Conservation (phyloP, 176 grass and related monocot species). For the Avena sativa region DNA sequence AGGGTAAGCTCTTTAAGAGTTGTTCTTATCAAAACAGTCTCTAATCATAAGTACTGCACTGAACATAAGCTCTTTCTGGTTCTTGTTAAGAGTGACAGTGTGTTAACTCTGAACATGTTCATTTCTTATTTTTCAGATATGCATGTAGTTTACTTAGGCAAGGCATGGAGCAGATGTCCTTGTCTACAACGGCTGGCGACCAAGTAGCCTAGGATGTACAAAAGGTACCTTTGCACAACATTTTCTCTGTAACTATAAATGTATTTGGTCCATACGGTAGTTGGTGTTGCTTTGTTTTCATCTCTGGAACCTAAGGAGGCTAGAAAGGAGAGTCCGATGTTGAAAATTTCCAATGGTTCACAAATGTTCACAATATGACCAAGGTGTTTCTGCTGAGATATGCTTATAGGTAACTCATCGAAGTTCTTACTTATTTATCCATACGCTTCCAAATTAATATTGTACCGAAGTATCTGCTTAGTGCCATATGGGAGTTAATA, state of each 20-base stretch:
- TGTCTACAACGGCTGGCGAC: slow-evolving; percentile 67
- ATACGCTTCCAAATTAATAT: too few species aligned
- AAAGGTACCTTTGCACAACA: slow-evolving; percentile 61
- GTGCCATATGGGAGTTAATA: too few species aligned
- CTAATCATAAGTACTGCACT: neutral
- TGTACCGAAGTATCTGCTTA: too few species aligned
- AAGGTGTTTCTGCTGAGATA: too few species aligned
- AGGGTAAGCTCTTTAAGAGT: slow-evolving; percentile 64
- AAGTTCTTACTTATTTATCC: too few species aligned
- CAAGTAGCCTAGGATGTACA: slow-evolving; percentile 78
- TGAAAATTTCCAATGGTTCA: too few species aligned
- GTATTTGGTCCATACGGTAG: slow-evolving; percentile 47
- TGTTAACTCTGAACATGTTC: slow-evolving; percentile 20
- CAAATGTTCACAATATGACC: too few species aligned
- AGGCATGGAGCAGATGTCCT: slow-evolving; percentile 85
- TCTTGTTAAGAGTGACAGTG: slow-evolving; percentile 7
- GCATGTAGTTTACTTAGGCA: slow-evolving; percentile 97
- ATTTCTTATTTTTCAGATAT: slow-evolving; percentile 74
- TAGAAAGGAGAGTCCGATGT: too few species aligned
- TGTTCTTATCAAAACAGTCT: slow-evolving; percentile 8
- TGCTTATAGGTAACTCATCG: too few species aligned
- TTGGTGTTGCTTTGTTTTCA: slow-evolving; percentile 61
- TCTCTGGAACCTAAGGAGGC: slow-evolving; percentile 47
- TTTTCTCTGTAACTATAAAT: slow-evolving; percentile 27
- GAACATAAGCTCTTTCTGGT: neutral